A percentile compares a stretch with the other conserved stretches of the same genome.
phyloP scores from a whole-genome alignment of 176 grass and related monocot species.

The Cymbopogon citratus region DNA sequence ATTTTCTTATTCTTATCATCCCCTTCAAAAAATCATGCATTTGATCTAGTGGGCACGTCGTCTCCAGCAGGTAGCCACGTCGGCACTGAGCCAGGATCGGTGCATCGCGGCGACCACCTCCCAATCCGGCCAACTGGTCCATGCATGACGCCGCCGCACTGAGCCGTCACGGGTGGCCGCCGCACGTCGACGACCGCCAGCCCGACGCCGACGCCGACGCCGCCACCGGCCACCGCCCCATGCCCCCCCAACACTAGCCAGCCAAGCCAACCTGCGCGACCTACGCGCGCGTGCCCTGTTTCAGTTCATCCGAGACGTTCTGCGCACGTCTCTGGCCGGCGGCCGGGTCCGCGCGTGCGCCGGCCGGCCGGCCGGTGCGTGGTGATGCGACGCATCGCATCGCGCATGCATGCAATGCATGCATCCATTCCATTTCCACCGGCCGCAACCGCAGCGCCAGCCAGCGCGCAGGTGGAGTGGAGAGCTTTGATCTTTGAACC shows the following conservation, averaged over 20 bases:
- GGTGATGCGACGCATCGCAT: neutral
- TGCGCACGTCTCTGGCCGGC: neutral
- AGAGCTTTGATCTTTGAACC: neutral
- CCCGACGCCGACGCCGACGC: neutral
- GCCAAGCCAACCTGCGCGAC: too few relatives aligned
- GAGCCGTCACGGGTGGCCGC: neutral
- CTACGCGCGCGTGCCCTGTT: too few relatives aligned
- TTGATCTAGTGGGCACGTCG: slow-evolving; percentile 2
- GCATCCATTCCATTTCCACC: neutral
- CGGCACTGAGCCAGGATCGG: neutral
- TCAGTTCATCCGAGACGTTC: too few relatives aligned
- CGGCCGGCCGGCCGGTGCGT: slow-evolving; percentile 1
- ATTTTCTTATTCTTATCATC: neutral
- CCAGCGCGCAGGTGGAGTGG: too few relatives aligned
- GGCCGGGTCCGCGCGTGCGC: neutral
- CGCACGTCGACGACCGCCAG: slow-evolving; percentile 16
- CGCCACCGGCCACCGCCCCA: neutral
- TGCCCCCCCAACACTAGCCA: too few relatives aligned
- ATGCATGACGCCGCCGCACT: neutral
- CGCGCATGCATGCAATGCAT: neutral
- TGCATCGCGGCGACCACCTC: neutral
- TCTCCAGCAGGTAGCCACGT: neutral
- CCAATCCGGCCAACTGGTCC: neutral
- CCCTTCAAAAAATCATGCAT: neutral
- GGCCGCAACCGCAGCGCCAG: neutral